phyloP scores from a whole-genome alignment of 192 early-diverging fungal species.

The Pecoramyces ruminantium region DNA sequence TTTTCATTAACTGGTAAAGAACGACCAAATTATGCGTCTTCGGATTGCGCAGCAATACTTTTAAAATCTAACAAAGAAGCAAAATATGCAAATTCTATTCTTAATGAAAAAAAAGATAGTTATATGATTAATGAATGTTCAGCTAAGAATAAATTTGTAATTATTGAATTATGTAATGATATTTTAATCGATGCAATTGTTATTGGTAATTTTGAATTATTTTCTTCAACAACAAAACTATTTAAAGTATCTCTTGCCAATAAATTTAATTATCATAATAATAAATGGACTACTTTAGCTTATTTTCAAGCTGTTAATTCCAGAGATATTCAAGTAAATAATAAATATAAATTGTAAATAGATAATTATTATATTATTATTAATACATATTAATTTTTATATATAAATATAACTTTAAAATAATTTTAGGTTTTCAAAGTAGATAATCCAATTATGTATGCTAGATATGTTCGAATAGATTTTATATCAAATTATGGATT shows the following conservation, averaged over 20 bases:
- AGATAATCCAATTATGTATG: conserved; percentile 51
- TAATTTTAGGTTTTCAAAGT: conserved; percentile 67
- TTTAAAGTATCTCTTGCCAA: conserved; percentile 61
- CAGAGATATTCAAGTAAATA: conserved; percentile 42
- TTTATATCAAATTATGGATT: conserved; percentile 74
- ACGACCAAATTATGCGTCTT: conserved; percentile 89
- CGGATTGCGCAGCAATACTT: conserved; percentile 82
- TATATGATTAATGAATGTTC: conserved; percentile 91
- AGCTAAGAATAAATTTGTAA: conserved; percentile 48
- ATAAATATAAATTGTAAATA: no score
- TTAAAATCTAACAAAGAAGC: conserved; percentile 72
- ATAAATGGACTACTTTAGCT: conserved; percentile 65
- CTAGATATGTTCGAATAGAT: conserved; percentile 73
- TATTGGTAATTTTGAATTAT: conserved; percentile 93
- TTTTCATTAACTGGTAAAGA: conserved; percentile 27
- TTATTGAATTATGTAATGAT: conserved; percentile 87
- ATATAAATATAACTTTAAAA: conserved; percentile 2
- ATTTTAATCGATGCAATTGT: conserved; percentile 79
- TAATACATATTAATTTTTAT: not conserved
- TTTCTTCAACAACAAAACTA: conserved; percentile 82
- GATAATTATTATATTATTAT: no score
- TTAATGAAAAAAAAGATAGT: conserved; percentile 79
- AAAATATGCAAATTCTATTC: conserved; percentile 56
- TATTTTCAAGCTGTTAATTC: conserved; percentile 72
- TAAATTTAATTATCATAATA: conserved; percentile 12